Evolutionary conservation across 2,329 filamentous ascomycete species (phyloP).

Genomic region (Fusarium sp.): DNA sequence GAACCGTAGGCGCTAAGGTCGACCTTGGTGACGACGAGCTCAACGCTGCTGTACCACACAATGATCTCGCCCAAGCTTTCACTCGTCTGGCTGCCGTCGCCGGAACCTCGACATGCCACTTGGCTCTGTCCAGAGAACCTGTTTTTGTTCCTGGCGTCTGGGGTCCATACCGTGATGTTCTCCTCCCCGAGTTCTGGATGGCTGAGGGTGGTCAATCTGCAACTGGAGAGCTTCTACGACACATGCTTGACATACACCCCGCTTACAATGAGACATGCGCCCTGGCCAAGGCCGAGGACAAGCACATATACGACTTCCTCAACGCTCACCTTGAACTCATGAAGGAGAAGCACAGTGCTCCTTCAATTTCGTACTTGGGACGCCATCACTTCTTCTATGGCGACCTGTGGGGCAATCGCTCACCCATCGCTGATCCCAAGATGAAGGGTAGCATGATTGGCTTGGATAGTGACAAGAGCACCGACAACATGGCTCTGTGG

Average conservation of each 20-base stretch:
- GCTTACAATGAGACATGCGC: conserved; percentile 85
- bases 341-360: conserved; percentile 74
- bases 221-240: conserved; percentile 92
- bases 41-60: conserved; percentile 74
- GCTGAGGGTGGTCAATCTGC: conserved; percentile 97
- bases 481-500: conserved; percentile 87
- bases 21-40: conserved; percentile 75
- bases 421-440: conserved; percentile 88
- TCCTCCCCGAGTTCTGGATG: conserved; percentile 94
- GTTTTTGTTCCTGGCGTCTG: conserved; percentile 96
- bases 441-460: conserved; percentile 94
- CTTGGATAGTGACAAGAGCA: conserved; percentile 84
- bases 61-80: conserved; percentile 93
- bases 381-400: conserved; percentile 99
- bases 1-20: conserved; percentile 97
- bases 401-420: conserved; percentile 96
- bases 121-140: conserved; percentile 93
- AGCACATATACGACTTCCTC: conserved; percentile 94
- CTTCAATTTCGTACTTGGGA: conserved; percentile 84
- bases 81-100: conserved; percentile 93
- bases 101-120: conserved; percentile 95
- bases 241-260: conserved; percentile 94
- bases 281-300: conserved; percentile 82
- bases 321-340: conserved; percentile 87
- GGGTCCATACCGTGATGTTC: conserved; percentile 95